Percentiles rank a stretch among this genome's conserved stretches.
phyloP scores from a whole-genome alignment of 805 yeast species.

The Candida ponderosae region DNA sequence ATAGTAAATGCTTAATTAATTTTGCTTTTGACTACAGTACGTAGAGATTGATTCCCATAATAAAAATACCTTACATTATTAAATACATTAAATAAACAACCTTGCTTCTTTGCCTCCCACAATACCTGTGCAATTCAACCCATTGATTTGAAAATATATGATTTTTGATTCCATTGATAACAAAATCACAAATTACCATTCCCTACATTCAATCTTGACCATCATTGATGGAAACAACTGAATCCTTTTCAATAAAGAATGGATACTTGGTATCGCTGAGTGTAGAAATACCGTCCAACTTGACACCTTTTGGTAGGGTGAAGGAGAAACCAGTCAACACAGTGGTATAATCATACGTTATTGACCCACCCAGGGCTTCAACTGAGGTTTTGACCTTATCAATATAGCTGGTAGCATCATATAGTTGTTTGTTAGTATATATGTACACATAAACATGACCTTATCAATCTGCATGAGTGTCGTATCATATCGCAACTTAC shows the following conservation, averaged over 20 bases:
- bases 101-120: too few species aligned
- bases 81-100: too few species aligned
- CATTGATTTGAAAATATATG: too few species aligned
- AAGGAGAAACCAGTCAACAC: slow-evolving; percentile 42
- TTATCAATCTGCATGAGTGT: too few species aligned
- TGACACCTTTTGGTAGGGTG: slow-evolving; percentile 24
- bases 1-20: too few species aligned
- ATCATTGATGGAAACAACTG: slow-evolving; percentile 24
- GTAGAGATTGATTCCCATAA: too few species aligned
- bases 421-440: background rate
- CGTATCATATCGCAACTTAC: slow-evolving; percentile 6
- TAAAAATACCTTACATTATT: too few species aligned
- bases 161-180: too few species aligned
- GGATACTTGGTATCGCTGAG: slow-evolving; percentile 22
- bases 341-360: slow-evolving; percentile 38
- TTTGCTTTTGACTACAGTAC: too few species aligned
- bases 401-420: slow-evolving; percentile 15
- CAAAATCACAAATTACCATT: background rate
- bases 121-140: too few species aligned
- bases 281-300: slow-evolving; percentile 14
- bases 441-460: background rate
- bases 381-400: slow-evolving; percentile 26
- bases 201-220: background rate
- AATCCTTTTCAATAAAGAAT: slow-evolving; percentile 37
- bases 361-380: slow-evolving; percentile 31